These are phyloP conservation scores for Stachybotrys chartarum DNA, from an alignment of 2,329 filamentous ascomycete species.

Conservation along the genomic window DNA sequence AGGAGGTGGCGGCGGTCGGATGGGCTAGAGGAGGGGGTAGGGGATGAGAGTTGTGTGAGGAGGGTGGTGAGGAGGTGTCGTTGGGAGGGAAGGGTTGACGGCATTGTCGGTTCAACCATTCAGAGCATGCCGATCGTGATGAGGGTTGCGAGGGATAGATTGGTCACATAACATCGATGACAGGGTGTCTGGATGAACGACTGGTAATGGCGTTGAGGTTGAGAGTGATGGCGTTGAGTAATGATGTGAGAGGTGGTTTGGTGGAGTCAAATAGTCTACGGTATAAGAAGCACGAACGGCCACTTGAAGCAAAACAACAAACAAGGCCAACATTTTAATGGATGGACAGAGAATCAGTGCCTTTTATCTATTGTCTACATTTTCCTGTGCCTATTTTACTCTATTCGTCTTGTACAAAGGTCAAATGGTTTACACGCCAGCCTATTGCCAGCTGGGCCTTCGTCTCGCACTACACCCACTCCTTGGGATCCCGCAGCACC, in stretches of 20 bases:
- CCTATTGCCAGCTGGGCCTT: not conserved
- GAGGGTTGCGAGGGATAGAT: not conserved
- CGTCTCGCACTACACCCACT: constrained; percentile 48
- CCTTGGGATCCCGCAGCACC: constrained; percentile 56
- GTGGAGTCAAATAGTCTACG: no score
- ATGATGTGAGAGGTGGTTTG: no score
- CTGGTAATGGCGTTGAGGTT: no score
- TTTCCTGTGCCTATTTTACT: not conserved
- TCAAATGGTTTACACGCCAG: not conserved
- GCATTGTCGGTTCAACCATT: not conserved
- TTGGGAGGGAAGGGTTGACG: constrained; percentile 21
- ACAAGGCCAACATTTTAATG: no score
- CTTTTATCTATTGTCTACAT: not conserved
- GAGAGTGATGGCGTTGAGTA: no score
- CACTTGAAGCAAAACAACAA: no score
- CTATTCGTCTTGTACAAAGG: not conserved
- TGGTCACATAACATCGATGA: no score
- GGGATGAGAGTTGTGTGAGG: constrained; percentile 30
- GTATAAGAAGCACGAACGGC: no score
- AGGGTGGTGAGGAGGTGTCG: constrained; percentile 42
- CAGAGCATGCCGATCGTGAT: not conserved
- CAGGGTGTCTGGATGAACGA: no score
- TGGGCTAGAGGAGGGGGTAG: constrained; percentile 9
- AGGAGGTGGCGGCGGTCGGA: constrained; percentile 36
- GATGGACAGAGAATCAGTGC: no score